phyloP scores from a whole-genome alignment of 129 eudicot species.

The Saussurea involucrata region DNA sequence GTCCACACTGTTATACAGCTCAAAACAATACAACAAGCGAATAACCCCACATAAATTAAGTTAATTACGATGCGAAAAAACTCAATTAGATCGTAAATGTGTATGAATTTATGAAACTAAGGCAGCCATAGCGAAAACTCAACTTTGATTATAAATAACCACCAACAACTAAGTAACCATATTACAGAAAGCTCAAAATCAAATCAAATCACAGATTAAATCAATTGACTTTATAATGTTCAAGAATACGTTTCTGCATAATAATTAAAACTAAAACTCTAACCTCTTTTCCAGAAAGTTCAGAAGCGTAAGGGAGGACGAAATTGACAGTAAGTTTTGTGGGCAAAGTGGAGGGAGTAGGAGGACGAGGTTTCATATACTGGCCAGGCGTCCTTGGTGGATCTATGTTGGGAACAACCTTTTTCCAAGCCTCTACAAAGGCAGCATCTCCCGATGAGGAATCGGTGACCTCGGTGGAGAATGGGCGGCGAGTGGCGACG shows the following conservation, averaged over 20 bases:
- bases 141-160: not conserved
- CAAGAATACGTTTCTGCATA: not conserved
- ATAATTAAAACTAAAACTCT: not conserved
- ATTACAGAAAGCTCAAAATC: not conserved
- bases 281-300: slow-evolving; percentile 59
- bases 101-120: not conserved
- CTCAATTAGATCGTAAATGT: not conserved
- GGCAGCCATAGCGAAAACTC: not conserved
- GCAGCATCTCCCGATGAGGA: slow-evolving; percentile 29
- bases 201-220: not conserved
- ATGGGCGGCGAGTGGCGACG: slow-evolving; percentile 30
- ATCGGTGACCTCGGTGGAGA: slow-evolving; percentile 51
- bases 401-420: slow-evolving; percentile 51
- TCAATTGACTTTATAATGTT: not conserved
- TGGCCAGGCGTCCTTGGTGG: slow-evolving; percentile 76
- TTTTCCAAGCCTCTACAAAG: slow-evolving; percentile 61
- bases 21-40: not conserved
- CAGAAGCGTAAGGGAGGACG: slow-evolving; percentile 62
- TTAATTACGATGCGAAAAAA: not conserved
- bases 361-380: slow-evolving; percentile 61
- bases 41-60: not conserved
- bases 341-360: slow-evolving; percentile 64
- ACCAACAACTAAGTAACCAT: not conserved
- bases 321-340: slow-evolving; percentile 75
- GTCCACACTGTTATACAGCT: slow-evolving; percentile 4